Evolutionary conservation across 192 early-diverging fungal genomes (phyloP).

Genomic region (Allomyces javanicus): DNA sequence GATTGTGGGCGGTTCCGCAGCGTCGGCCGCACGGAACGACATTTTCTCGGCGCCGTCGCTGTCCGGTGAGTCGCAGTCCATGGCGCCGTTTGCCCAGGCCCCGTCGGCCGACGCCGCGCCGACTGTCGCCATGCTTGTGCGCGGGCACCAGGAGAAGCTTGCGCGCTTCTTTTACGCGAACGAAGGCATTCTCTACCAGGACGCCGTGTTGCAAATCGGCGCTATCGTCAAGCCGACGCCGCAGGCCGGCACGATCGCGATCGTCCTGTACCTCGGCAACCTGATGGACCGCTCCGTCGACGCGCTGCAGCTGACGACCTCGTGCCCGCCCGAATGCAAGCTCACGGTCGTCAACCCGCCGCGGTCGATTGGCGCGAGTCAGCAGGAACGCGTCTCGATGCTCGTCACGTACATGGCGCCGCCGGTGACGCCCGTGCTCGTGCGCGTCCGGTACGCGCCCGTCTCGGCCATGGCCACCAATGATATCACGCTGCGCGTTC

Average conservation of each 20-base stretch:
- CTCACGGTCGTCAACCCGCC: too few species aligned
- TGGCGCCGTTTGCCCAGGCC: neutral
- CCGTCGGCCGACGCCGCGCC: neutral
- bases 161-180: conserved; percentile 39
- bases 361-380: too few species aligned
- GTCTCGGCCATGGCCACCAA: too few species aligned
- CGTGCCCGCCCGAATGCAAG: too few species aligned
- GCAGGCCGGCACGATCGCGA: neutral
- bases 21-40: conserved; percentile 2
- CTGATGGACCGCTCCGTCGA: conserved; percentile 51
- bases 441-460: too few species aligned
- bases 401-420: too few species aligned
- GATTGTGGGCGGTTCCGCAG: neutral
- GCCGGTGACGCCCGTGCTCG: too few species aligned
- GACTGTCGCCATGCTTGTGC: conserved; percentile 8
- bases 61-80: conserved; percentile 1
- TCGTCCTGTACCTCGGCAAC: conserved; percentile 86
- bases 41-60: conserved; percentile 2
- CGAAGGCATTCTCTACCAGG: conserved; percentile 87
- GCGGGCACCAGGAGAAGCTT: conserved; percentile 21
- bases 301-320: conserved; percentile 12
- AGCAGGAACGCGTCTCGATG: too few species aligned
- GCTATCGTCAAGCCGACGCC: neutral
- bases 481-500: too few species aligned
- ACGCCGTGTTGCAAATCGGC: conserved; percentile 70